Evolutionary conservation across 139 green algal genomes (phyloP).

Genomic region (Picochlorum sp.): DNA sequence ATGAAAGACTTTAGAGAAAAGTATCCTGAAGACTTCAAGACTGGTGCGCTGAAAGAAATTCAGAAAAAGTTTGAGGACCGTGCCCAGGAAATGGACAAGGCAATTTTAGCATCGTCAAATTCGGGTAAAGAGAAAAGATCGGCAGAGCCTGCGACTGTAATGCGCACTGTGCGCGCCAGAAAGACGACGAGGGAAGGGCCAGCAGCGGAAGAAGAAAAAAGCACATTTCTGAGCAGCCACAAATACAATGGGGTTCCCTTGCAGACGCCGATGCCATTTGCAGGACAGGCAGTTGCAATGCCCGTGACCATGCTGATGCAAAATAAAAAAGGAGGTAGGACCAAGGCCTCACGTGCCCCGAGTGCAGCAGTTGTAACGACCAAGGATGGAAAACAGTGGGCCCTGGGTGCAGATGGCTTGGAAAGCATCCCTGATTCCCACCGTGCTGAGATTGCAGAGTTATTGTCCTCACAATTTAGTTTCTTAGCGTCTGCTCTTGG

Average conservation of each 20-base stretch:
- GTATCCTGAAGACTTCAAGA: slow-evolving; percentile 20
- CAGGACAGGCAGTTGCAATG: slow-evolving; percentile 8
- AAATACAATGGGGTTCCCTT: slow-evolving; percentile 15
- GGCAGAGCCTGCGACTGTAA: slow-evolving; percentile 12
- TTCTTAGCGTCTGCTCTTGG: slow-evolving; percentile 25
- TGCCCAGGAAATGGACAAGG: background rate
- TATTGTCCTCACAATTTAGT: slow-evolving; percentile 24
- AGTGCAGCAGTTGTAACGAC: slow-evolving; percentile 19
- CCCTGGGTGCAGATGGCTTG: slow-evolving; percentile 12
- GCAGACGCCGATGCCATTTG: slow-evolving; percentile 30
- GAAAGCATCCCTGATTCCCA: slow-evolving; percentile 14
- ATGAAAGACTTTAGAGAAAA: slow-evolving; percentile 15
- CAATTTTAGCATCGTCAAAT: background rate
- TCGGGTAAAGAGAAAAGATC: background rate
- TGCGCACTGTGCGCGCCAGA: slow-evolving; percentile 3
- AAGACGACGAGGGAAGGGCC: background rate
- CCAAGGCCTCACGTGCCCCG: slow-evolving; percentile 6
- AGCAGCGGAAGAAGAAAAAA: background rate
- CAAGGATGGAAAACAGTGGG: slow-evolving; percentile 25
- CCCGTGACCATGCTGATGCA: slow-evolving; percentile 21
- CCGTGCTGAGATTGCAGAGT: slow-evolving; percentile 13
- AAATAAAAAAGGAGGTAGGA: slow-evolving; percentile 14
- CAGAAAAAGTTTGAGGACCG: slow-evolving; percentile 9
- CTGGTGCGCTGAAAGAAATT: slow-evolving; percentile 17
- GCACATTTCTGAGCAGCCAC: too few relatives aligned